Percentiles rank a stretch among this genome's conserved stretches.
phyloP scores from a whole-genome alignment of 2,329 filamentous ascomycete species.

The Fusarium oxysporum region DNA sequence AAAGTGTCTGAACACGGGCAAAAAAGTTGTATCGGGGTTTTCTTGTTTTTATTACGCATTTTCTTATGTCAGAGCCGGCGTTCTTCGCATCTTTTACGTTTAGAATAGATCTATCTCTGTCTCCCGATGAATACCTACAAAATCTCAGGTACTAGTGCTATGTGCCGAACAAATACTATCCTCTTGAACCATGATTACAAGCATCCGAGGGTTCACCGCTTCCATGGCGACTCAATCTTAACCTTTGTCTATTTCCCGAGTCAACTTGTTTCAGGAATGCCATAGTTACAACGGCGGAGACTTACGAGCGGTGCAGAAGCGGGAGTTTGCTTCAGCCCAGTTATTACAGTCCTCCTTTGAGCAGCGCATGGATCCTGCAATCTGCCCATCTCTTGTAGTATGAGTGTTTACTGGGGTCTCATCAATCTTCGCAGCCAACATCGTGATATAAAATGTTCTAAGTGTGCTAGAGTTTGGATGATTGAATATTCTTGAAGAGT shows the following conservation, averaged over 20 bases:
- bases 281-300: background rate
- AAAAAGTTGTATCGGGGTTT: background rate
- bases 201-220: too few species aligned
- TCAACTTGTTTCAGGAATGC: too few species aligned
- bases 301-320: background rate
- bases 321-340: background rate
- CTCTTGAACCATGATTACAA: background rate
- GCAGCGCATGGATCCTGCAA: background rate
- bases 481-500: too few species aligned
- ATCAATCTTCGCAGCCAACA: background rate
- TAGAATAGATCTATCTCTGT: conserved; percentile 2
- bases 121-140: background rate
- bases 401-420: background rate
- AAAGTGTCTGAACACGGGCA: conserved; percentile 45
- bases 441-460: background rate
- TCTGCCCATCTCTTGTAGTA: background rate
- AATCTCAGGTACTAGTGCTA: background rate
- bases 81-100: background rate
- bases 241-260: background rate
- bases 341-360: background rate
- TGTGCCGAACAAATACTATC: background rate
- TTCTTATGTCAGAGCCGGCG: conserved; percentile 30
- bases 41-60: background rate
- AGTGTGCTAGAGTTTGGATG: background rate
- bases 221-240: background rate